A percentile compares a stretch with the other conserved stretches of the same genome.
These are phyloP conservation scores for Gossypium aridum DNA, from an alignment of 441 rosid genomes.

Conservation along the genomic window DNA sequence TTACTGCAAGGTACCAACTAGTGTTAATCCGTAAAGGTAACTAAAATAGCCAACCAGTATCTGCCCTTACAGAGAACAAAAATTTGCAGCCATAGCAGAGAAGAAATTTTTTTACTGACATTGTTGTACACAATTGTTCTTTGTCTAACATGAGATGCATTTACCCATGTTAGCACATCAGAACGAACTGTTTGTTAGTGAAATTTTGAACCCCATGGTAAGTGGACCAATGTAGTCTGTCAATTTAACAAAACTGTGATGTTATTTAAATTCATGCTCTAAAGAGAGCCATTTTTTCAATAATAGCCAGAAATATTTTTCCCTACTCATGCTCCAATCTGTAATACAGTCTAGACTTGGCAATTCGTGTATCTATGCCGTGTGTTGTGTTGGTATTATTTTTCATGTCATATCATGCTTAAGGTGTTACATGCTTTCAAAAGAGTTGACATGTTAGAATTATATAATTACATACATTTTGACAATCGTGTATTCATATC, in stretches of 20 bases:
- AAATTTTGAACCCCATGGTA: slow-evolving; percentile 13
- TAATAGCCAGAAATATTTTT: neutral
- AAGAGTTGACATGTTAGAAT: neutral
- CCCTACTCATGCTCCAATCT: neutral
- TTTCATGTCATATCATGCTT: neutral
- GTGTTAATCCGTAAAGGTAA: slow-evolving; percentile 12
- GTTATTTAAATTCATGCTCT: slow-evolving; percentile 45
- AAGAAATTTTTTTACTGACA: slow-evolving; percentile 28
- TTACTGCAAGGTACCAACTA: slow-evolving; percentile 24
- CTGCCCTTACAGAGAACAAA: slow-evolving; percentile 15
- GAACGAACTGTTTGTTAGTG: slow-evolving; percentile 13
- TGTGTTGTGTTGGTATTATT: neutral
- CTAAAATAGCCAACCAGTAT: slow-evolving; percentile 23
- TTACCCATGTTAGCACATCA: slow-evolving; percentile 19
- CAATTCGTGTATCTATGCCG: neutral
- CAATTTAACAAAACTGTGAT: slow-evolving; percentile 8
- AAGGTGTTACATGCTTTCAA: neutral
- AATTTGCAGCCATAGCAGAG: slow-evolving; percentile 22
- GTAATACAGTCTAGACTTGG: neutral
- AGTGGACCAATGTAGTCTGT: slow-evolving; percentile 21
- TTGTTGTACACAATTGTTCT: slow-evolving; percentile 38
- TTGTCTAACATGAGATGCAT: slow-evolving; percentile 30
- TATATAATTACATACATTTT: neutral
- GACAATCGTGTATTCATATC: neutral
- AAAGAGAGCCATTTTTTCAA: slow-evolving; percentile 31